Percentiles rank a stretch among this genome's conserved stretches.
Conservation (phyloP, 768 basidiomycete genomes). For the Ramaria sp. region DNA sequence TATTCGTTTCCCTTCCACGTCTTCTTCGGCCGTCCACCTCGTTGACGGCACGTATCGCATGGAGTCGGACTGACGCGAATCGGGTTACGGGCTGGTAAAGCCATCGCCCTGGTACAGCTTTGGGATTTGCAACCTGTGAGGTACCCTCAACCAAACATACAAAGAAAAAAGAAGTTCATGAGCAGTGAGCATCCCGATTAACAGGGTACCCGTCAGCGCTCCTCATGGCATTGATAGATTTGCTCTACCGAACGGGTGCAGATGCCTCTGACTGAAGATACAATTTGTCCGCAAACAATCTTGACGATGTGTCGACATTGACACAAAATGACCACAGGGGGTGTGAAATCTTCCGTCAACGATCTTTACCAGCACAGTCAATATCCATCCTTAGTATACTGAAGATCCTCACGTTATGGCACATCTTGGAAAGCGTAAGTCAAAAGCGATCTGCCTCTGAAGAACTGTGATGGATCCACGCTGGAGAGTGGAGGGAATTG, state of each 20-base stretch:
- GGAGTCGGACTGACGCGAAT: conserved; percentile 54
- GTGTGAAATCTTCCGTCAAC: conserved; percentile 69
- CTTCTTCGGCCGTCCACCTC: not conserved
- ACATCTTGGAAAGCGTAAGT: conserved; percentile 33
- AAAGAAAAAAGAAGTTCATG: not conserved
- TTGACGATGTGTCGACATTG: conserved; percentile 56
- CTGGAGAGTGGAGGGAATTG: not conserved
- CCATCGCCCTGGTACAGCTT: conserved; percentile 53
- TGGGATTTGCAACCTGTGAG: conserved; percentile 12
- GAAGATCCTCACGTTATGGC: conserved; percentile 50
- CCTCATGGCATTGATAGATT: not conserved
- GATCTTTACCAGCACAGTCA: conserved; percentile 31
- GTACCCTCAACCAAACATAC: not conserved
- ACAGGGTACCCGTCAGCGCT: conserved; percentile 35
- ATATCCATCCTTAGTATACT: not conserved
- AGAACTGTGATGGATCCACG: not conserved
- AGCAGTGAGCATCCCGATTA: conserved; percentile 17
- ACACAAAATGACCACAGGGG: conserved; percentile 58
- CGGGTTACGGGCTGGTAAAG: conserved; percentile 54
- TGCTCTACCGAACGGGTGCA: conserved; percentile 37
- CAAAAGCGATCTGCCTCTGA: not conserved
- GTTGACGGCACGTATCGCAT: conserved; percentile 25
- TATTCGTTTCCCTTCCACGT: not conserved
- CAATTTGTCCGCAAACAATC: conserved; percentile 58
- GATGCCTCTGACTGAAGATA: conserved; percentile 59